Base-by-base conservation (phyloP, 75 land plant genomes). In the Sequoia sempervirens region DNA sequence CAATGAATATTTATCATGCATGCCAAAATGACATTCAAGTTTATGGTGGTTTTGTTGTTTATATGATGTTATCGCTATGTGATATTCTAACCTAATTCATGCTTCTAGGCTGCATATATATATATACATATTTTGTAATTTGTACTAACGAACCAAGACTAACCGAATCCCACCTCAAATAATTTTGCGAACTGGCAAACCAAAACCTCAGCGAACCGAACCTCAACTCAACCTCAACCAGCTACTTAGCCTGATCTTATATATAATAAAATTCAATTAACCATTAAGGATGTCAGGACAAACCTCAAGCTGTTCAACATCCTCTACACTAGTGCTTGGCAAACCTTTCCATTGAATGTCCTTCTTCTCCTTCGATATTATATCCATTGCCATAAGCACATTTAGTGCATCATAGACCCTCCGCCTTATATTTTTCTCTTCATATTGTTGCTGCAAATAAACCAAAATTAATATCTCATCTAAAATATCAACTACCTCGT, bases 371-470 rank as follows among this genome's bases (percentile, higher is more conserved):
- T 87, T 87, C 17, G 88, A 85, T 37, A 87, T 85, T 54, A 87
- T 87, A 38, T 87, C 87, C 88, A 87, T 80, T 28, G 88, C 88
- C 88, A 87, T 87, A 68, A 87, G 88, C 14, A 87, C 88, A 80
- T 87, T 87, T 28, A 87, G 75, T 28, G 87, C 87, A 80, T 87
- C 88, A 68, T 87, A 87, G n/a, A 87, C 88, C 23, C 88, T 82
- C 79, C 88, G 56, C 81, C 88, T 79, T 15, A 87, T 87, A 83
- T 85, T 87, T 52, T 87, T 87, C 45, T 85, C 88, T 41, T 87
- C 88, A 80, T 85, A 85, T 54, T 85, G 88, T 80, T 85, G 82
- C 87, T 87, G 83, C 46, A 53, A 14, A 83, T 13, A 28, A n/a
- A 20, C 11, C 37, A 84, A 78, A 5, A 76, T 47, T 3, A 78